Conservation (phyloP, 495 filamentous ascomycete genomes). For the Haplographium delicatum region DNA sequence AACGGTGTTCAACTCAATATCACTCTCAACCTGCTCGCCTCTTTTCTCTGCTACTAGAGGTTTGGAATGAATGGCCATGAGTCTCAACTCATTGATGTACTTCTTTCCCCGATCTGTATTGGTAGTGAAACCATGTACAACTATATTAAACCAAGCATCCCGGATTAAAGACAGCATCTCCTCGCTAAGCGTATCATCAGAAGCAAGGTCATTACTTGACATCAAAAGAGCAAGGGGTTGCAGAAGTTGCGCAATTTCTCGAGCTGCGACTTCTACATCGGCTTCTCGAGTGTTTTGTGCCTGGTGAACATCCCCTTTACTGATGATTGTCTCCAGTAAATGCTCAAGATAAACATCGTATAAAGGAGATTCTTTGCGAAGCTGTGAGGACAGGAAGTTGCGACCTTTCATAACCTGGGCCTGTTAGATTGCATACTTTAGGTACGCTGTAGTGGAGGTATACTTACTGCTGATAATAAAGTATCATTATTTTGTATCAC, state of each 20-base stretch:
- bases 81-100: conserved; percentile 64
- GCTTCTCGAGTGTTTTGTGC: conserved; percentile 56
- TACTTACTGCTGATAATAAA: conserved; percentile 58
- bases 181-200: conserved; percentile 48
- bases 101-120: conserved; percentile 61
- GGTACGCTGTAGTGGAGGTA: not conserved
- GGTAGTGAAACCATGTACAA: conserved; percentile 83
- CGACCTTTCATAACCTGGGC: conserved; percentile 67
- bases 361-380: conserved; percentile 61
- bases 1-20: conserved; percentile 91
- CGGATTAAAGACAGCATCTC: conserved; percentile 65
- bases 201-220: conserved; percentile 45
- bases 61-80: conserved; percentile 79
- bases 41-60: conserved; percentile 79
- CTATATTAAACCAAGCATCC: conserved; percentile 96
- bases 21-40: conserved; percentile 84
- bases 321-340: conserved; percentile 81
- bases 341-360: conserved; percentile 76
- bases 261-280: conserved; percentile 71
- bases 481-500: conserved; percentile 57
- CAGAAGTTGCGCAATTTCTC: conserved; percentile 79
- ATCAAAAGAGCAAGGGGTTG: conserved; percentile 75
- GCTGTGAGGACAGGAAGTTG: conserved; percentile 62
- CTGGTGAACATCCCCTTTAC: conserved; percentile 71
- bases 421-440: not conserved